Conservation (phyloP, 352 stramenopile species). For the Globisporangium yorkense region DNA sequence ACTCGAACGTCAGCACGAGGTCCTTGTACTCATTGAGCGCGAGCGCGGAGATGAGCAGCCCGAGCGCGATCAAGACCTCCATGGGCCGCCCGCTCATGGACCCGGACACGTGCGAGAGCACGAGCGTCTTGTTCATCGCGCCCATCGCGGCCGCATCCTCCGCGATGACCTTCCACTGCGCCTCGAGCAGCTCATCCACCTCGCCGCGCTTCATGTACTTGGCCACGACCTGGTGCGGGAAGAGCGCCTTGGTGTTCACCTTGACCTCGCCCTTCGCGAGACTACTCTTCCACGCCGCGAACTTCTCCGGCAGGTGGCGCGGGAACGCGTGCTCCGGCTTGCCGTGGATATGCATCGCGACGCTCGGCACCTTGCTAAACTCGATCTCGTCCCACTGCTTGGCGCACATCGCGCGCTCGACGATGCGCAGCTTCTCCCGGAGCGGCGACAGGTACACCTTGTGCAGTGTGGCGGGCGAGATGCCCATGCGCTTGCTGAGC, state of each 20-base stretch:
- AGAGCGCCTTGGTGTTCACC: slow-evolving; percentile 37
- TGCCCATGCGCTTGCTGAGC: slow-evolving; percentile 32
- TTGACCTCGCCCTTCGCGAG: slow-evolving; percentile 31
- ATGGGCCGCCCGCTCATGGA: slow-evolving; percentile 32
- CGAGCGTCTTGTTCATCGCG: slow-evolving; percentile 27
- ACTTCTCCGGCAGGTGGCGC: slow-evolving; percentile 23
- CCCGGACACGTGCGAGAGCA: slow-evolving; percentile 44
- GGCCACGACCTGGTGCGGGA: slow-evolving; percentile 40
- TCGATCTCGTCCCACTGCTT: slow-evolving; percentile 38
- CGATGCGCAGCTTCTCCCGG: slow-evolving; percentile 35
- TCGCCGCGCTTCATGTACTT: slow-evolving; percentile 23
- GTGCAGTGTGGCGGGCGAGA: slow-evolving; percentile 27
- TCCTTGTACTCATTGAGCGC: slow-evolving; percentile 41
- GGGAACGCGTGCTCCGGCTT: slow-evolving; percentile 28
- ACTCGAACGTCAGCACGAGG: slow-evolving; percentile 52
- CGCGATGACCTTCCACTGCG: slow-evolving; percentile 39
- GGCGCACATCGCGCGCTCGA: slow-evolving; percentile 24
- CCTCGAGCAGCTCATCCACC: slow-evolving; percentile 36
- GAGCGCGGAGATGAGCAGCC: slow-evolving; percentile 33
- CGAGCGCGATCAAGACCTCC: slow-evolving; percentile 38
- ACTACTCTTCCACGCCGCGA: slow-evolving; percentile 26
- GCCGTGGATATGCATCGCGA: slow-evolving; percentile 39
- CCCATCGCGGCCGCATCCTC: slow-evolving; percentile 15
- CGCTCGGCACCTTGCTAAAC: slow-evolving; percentile 29
- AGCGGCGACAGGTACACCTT: slow-evolving; percentile 40